Base-by-base conservation (phyloP, 83 land plant genomes). In the Thuja plicata region DNA sequence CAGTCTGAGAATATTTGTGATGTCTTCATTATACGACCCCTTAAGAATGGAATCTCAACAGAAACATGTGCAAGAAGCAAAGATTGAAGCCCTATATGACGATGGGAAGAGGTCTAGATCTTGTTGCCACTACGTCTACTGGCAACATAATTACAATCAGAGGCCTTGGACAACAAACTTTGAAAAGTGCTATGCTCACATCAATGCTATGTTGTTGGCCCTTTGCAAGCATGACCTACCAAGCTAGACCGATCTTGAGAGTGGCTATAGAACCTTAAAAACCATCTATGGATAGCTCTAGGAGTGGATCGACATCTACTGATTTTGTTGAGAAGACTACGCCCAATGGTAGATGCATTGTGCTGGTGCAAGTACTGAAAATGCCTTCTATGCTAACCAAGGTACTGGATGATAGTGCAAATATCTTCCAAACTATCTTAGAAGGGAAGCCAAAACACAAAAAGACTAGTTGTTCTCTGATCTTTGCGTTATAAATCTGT, bases 31-130 rank as follows among this genome's bases (percentile, higher is more conserved):
- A 12, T 94, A 98, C 90, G 96, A 98, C 90, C 99, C 99, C 15
- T 50, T 92, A 34, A 94, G 90, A 82, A 87, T 52, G 45, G 97
- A 96, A 12, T 62, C 89, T n/a, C 91, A 89, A 79, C 93, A 92
- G 84, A 96, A 89, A 89, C 92, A 97, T 87, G 21, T 97, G 82
- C 99, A 96, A 88, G 98, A 93, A 86, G 99, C 96, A 27, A 94
- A 91, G 83, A 90, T 95, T 34, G 95, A 95, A 45, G 92, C 95
- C 9, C 84, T 98, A 98, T 88, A 85, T 95, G 87, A 98, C 96
- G 99, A 98, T 98, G 98, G 99, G 99, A 40, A 95, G 96, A 88
- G 97, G 96, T 10, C 87, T 98, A 88, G 94, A 95, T 88, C 96
- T 97, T 17, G 93, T 91, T 38, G 45, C 93, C 19, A 84, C 93